These are phyloP conservation scores for Amanita thiersii DNA, from an alignment of 768 basidiomycete genomes.

Conservation along the genomic window DNA sequence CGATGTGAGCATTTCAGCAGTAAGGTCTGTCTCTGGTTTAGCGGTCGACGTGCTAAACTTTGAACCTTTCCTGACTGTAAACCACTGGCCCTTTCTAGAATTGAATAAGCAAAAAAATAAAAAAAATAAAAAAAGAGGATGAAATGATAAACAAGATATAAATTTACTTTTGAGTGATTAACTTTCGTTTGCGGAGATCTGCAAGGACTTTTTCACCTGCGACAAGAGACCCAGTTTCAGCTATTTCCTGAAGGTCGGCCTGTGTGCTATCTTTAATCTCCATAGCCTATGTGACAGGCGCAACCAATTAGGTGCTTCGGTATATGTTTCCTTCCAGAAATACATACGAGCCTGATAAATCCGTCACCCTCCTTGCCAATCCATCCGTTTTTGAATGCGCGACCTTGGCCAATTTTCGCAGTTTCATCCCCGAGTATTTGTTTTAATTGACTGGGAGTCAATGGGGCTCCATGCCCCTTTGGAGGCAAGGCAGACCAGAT, in stretches of 20 bases:
- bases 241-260: conserved; percentile 64
- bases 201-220: conserved; percentile 76
- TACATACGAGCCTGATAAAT: conserved; percentile 76
- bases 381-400: conserved; percentile 98
- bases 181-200: conserved; percentile 88
- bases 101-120: conserved; percentile 7
- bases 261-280: conserved; percentile 71
- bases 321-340: background rate
- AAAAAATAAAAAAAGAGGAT: too few relatives aligned
- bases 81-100: conserved; percentile 90
- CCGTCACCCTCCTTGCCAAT: conserved; percentile 85
- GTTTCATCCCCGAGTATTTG: conserved; percentile 76
- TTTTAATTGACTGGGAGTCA: conserved; percentile 64
- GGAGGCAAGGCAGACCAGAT: conserved; percentile 81
- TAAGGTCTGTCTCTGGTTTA: conserved; percentile 94
- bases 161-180: conserved; percentile 70
- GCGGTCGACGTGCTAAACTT: conserved; percentile 86
- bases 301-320: background rate
- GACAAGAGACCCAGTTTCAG: conserved; percentile 61
- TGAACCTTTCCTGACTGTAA: conserved; percentile 76
- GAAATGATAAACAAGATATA: too few relatives aligned
- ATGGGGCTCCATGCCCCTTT: conserved; percentile 60
- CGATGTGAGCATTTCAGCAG: conserved; percentile 91
- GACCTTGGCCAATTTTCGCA: conserved; percentile 88
- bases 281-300: conserved; percentile 34